phyloP scores from a whole-genome alignment of 2,329 filamentous ascomycete species.

The Scedosporium minutisporum region DNA sequence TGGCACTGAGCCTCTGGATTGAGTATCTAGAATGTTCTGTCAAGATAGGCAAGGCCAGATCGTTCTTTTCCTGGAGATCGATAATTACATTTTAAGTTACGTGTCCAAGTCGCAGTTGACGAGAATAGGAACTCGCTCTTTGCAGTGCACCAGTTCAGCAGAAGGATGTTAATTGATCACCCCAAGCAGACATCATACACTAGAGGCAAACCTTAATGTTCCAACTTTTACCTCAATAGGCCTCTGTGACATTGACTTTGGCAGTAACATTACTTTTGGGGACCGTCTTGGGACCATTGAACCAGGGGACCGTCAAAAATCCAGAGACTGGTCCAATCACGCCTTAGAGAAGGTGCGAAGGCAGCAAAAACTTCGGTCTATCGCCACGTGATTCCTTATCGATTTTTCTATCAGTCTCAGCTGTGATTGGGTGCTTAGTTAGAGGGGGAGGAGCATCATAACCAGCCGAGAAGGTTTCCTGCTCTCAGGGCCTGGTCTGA shows the following conservation, averaged over 20 bases:
- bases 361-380: neutral
- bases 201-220: too few relatives aligned
- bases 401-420: neutral
- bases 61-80: neutral
- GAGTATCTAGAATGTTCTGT: neutral
- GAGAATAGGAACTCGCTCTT: too few relatives aligned
- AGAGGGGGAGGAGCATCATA: neutral
- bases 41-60: neutral
- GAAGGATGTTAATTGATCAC: neutral
- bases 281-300: neutral
- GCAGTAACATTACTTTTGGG: neutral
- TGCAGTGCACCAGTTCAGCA: neutral
- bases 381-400: conserved; percentile 7
- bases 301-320: neutral
- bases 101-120: too few relatives aligned
- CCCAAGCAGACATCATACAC: too few relatives aligned
- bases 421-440: neutral
- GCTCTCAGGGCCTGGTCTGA: neutral
- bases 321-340: neutral
- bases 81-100: too few relatives aligned
- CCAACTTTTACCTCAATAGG: too few relatives aligned
- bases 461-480: neutral
- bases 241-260: too few relatives aligned
- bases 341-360: neutral
- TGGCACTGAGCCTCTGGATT: too few relatives aligned